Conservation (phyloP, 2,329 filamentous ascomycete species). For the Cladophialophora bantiana region DNA sequence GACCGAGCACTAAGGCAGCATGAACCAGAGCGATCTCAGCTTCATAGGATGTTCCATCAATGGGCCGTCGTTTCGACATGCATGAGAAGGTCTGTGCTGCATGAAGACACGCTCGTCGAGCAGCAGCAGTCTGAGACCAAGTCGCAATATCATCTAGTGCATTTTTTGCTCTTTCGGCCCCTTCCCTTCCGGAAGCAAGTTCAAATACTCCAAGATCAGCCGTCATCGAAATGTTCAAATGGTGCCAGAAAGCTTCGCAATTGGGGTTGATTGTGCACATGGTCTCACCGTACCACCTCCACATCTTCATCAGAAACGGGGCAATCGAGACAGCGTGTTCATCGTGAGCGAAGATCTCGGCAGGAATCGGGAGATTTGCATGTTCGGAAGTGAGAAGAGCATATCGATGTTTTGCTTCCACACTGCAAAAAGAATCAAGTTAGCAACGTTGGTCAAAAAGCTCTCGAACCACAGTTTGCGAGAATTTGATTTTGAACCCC, state of each 20-base stretch:
- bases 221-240: slow-evolving; percentile 59
- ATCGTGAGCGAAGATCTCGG: slow-evolving; percentile 16
- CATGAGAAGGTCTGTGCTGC: slow-evolving; percentile 60
- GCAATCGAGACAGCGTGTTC: slow-evolving; percentile 16
- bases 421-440: neutral
- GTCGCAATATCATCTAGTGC: slow-evolving; percentile 58
- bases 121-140: slow-evolving; percentile 59
- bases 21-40: slow-evolving; percentile 58
- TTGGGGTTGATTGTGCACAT: slow-evolving; percentile 57
- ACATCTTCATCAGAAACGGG: slow-evolving; percentile 8
- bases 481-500: neutral
- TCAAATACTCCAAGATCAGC: slow-evolving; percentile 61
- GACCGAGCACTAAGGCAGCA: slow-evolving; percentile 58
- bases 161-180: slow-evolving; percentile 53
- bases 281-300: slow-evolving; percentile 48
- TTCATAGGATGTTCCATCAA: slow-evolving; percentile 60
- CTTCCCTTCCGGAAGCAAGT: slow-evolving; percentile 58
- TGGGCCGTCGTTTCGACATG: slow-evolving; percentile 59
- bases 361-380: slow-evolving; percentile 12
- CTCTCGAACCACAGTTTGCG: neutral
- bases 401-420: slow-evolving; percentile 13
- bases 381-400: neutral
- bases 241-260: slow-evolving; percentile 59
- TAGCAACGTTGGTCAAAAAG: neutral
- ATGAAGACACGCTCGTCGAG: slow-evolving; percentile 58